Percentiles rank a stretch among this genome's conserved stretches.
Conservation (phyloP, 139 green algal genomes). For the Chlorella sp. region DNA sequence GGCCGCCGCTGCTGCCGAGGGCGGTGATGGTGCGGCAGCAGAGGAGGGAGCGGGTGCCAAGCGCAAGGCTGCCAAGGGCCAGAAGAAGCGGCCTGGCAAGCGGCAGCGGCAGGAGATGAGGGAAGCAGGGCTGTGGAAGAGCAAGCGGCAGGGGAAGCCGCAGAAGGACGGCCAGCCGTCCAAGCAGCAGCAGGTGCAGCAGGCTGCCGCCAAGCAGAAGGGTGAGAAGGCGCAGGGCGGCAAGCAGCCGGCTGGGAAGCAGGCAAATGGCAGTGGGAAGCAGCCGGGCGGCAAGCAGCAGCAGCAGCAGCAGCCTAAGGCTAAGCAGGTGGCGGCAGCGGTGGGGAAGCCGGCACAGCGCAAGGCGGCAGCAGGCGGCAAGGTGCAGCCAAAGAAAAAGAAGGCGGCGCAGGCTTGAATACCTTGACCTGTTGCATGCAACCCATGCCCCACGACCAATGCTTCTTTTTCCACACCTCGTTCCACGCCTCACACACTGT, state of each 20-base stretch:
- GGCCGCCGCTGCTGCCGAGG: background rate
- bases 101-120: slow-evolving; percentile 43
- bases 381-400: background rate
- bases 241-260: background rate
- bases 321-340: background rate
- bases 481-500: no score
- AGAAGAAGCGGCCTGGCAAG: slow-evolving; percentile 42
- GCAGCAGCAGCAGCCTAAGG: background rate
- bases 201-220: background rate
- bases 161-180: background rate
- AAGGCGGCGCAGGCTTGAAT: background rate
- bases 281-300: background rate
- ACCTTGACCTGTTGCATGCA: background rate
- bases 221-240: background rate
- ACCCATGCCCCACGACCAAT: no score
- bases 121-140: slow-evolving; percentile 12
- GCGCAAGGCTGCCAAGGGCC: background rate
- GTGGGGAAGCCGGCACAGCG: background rate
- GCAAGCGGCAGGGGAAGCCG: background rate
- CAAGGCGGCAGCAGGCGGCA: background rate
- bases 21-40: background rate
- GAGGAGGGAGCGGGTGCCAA: background rate
- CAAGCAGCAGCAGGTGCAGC: background rate
- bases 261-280: background rate
- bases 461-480: no score